These are phyloP conservation scores for Moesziomyces parantarcticus DNA, from an alignment of 1,284 basidiomycete genomes.

Conservation along the genomic window DNA sequence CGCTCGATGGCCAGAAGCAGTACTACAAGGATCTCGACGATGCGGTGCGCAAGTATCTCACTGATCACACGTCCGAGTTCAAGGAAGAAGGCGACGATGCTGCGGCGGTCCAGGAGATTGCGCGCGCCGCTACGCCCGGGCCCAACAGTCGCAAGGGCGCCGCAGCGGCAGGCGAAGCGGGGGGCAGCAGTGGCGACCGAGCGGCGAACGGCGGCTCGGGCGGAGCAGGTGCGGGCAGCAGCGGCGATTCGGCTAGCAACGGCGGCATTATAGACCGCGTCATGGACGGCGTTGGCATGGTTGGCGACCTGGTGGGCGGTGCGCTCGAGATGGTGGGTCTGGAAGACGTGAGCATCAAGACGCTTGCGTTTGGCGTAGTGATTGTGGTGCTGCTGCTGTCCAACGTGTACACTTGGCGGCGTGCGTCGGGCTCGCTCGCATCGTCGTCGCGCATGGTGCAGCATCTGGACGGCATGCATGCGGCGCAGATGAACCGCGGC, in stretches of 20 bases:
- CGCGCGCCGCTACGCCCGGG: slow-evolving; percentile 46
- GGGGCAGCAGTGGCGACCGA: slow-evolving; percentile 1
- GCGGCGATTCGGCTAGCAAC: neutral
- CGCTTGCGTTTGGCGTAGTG: slow-evolving; percentile 54
- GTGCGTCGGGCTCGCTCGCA: slow-evolving; percentile 2
- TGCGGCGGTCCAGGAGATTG: slow-evolving; percentile 61
- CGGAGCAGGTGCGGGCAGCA: neutral
- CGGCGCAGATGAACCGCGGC: slow-evolving; percentile 32
- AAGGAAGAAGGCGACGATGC: slow-evolving; percentile 79
- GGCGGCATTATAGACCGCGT: slow-evolving; percentile 14
- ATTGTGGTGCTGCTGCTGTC: slow-evolving; percentile 66
- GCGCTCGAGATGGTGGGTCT: slow-evolving; percentile 39
- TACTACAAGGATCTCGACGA: slow-evolving; percentile 87
- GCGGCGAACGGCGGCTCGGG: slow-evolving; percentile 4
- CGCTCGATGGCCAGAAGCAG: slow-evolving; percentile 91
- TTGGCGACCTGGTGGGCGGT: slow-evolving; percentile 43
- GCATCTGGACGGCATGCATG: slow-evolving; percentile 25
- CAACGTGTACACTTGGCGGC: slow-evolving; percentile 61
- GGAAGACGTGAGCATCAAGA: slow-evolving; percentile 36
- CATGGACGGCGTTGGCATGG: slow-evolving; percentile 36
- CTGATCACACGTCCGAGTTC: slow-evolving; percentile 88
- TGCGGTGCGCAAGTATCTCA: slow-evolving; percentile 81
- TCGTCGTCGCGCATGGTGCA: slow-evolving; percentile 13
- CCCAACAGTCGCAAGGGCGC: slow-evolving; percentile 21
- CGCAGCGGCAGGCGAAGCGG: slow-evolving; percentile 19